Conservation (phyloP, 139 green algal species). For the Chlamydomonas sp. region DNA sequence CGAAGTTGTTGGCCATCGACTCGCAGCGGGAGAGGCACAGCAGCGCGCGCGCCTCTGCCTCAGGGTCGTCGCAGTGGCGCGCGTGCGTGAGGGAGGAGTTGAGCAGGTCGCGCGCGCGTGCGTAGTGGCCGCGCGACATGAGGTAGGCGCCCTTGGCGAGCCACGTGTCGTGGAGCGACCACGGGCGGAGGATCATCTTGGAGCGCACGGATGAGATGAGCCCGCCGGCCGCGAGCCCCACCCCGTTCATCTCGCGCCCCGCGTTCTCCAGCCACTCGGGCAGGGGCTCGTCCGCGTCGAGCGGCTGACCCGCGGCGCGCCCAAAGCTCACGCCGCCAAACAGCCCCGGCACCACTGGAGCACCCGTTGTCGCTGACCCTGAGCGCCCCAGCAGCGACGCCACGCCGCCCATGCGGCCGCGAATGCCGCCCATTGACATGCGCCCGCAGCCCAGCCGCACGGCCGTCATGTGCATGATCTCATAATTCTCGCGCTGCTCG, state of each 20-base stretch:
- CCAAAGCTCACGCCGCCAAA: too few relatives aligned
- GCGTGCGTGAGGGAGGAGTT: neutral
- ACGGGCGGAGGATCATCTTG: slow-evolving; percentile 32
- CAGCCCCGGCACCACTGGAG: too few relatives aligned
- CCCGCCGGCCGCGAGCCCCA: slow-evolving; percentile 3
- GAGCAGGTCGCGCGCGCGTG: slow-evolving; percentile 11
- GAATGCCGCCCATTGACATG: too few relatives aligned
- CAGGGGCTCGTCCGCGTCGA: neutral
- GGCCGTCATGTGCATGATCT: too few relatives aligned
- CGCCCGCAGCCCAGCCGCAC: too few relatives aligned
- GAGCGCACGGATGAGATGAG: slow-evolving; percentile 17
- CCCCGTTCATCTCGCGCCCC: slow-evolving; percentile 14
- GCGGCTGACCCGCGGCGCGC: too few relatives aligned
- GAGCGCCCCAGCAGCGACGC: too few relatives aligned
- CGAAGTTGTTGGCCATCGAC: slow-evolving; percentile 14
- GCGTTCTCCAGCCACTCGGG: slow-evolving; percentile 28
- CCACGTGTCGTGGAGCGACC: slow-evolving; percentile 33
- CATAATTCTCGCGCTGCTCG: slow-evolving; percentile 1
- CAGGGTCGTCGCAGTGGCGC: slow-evolving; percentile 15
- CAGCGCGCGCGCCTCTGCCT: slow-evolving; percentile 30
- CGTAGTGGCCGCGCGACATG: slow-evolving; percentile 28
- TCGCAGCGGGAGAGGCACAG: slow-evolving; percentile 19
- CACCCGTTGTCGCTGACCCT: too few relatives aligned
- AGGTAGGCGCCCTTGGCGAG: slow-evolving; percentile 28
- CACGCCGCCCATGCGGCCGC: too few relatives aligned